Evolutionary conservation across 2,329 filamentous ascomycete genomes (phyloP), one percentile per base, ranked within the genome.

Genomic region (Pseudogymnoascus sp.): DNA sequence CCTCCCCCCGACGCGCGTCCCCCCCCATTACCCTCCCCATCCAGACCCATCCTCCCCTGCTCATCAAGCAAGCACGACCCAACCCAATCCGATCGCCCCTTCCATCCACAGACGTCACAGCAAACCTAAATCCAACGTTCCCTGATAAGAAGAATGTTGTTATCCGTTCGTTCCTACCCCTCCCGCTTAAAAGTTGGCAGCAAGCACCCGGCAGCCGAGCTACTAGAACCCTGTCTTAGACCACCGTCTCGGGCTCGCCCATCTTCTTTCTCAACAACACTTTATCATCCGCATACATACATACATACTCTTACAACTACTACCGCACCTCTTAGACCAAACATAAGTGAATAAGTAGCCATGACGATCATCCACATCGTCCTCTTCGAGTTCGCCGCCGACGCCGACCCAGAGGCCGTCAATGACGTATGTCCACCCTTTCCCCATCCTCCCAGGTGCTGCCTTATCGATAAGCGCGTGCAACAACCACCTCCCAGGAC

Each of bases 281-380:
- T 42, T 50, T 25, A 8, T 18, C 16, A 50, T 5, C 21, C 23
- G 23, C 23, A 25, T 6, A 25, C 5, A 25, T 23, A 23, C 2
- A 4, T 6, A 25, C 5, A 25, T 25, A 25, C 4, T 4, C 23
- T 25, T 25, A 33, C 31, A 11, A 10, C 2, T 33, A 33, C 31
- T 7, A 10, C 10, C 31, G 5, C 23, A 25, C 23, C 23, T 14
- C 5, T 6, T 5, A 50, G 6, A 25, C 5, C 7, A 50, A 50
- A 14, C 8, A 33, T 3, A 25, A 5, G 23, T 25, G 14, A 50
- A 50, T n/a, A 14, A 28, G 44, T 50, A 50, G 14, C 44, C 23
- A 89, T 89, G 86, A 71, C 84, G 0, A 79, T 90, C 67, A 77
- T 83, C n/a, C 88, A 90, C 71, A 80, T 90, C 60, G 86, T 90